Evolutionary conservation across 495 filamentous ascomycete species (phyloP).

Genomic region (Xylaria sp.): DNA sequence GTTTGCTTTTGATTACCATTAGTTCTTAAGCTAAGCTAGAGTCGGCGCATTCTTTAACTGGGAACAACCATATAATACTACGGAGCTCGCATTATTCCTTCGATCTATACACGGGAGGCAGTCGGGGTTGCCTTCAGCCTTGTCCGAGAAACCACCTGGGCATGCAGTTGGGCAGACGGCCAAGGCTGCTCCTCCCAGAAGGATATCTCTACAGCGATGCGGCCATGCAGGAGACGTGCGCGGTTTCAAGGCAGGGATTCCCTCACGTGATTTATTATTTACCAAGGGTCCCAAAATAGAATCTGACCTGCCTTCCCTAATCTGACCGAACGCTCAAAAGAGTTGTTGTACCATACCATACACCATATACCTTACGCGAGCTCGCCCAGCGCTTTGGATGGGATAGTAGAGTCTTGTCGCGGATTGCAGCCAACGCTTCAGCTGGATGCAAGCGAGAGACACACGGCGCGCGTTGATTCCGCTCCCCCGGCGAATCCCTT

Average conservation of each 20-base stretch:
- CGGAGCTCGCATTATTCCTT: not conserved
- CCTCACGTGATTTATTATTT: conserved; percentile 23
- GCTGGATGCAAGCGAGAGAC: conserved; percentile 18
- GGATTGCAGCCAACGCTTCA: conserved; percentile 9
- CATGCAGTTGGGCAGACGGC: too few species aligned
- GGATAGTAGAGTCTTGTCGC: conserved; percentile 13
- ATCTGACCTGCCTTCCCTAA: conserved; percentile 24
- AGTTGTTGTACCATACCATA: conserved; percentile 25
- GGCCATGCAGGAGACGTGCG: conserved; percentile 4
- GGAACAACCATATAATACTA: not conserved
- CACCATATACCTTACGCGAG: conserved; percentile 23
- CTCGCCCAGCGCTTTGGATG: conserved; percentile 13
- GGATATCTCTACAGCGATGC: not conserved
- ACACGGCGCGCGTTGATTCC: conserved; percentile 11
- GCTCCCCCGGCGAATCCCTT: conserved; percentile 11
- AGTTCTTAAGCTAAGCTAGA: conserved; percentile 15
- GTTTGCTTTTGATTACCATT: conserved; percentile 22
- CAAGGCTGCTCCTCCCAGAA: conserved; percentile 12
- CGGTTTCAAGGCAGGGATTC: conserved; percentile 15
- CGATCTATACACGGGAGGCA: not conserved
- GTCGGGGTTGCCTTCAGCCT: not conserved
- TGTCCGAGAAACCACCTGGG: not conserved
- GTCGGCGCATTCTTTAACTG: not conserved
- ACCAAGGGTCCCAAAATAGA: conserved; percentile 26
- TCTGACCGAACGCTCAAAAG: conserved; percentile 23